Evolutionary conservation across 2,329 filamentous ascomycete species (phyloP), one percentile per base, ranked within the genome.

Genomic region (Colletotrichum cereale): DNA sequence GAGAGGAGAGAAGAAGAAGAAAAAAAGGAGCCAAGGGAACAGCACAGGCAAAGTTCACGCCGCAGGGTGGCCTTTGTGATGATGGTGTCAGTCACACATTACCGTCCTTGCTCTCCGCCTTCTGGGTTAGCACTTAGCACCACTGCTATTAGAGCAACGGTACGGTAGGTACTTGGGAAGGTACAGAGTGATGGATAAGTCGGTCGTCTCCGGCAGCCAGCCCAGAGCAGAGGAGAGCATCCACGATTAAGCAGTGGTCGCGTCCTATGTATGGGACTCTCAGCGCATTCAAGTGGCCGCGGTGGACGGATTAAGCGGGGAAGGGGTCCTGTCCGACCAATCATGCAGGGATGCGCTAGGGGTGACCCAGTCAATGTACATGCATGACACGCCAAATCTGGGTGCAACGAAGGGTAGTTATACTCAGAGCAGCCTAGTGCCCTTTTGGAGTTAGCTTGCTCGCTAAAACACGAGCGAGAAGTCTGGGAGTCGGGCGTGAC

Each of bases 21-120:
- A 50, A 47, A 57, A 67, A 18, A 44, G 21, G 42, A 47, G 29
- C 40, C 34, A 47, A 58, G 58, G 44, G 44, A 71, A 68, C 12
- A 21, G 42, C 65, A 50, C 50, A 68, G 57, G 50, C 65, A 71
- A 68, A 68, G 68, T 71, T 61, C 48, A 70, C 62, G 67, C 55
- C 67, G 68, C 68, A 71, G 68, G 64, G 57, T 67, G 58, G 58
- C 68, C 68, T 71, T 71, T 71, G 68, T 71, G 68, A 71, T 71
- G 68, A 71, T 71, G 58, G 65, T 71, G 58, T 63, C 68, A 71
- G 64, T 71, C 65, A 53, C 47, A 60, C 65, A 68, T 58, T 63
- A 52, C 58, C 64, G 57, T 36, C 36, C 63, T 60, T 55, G 56
- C 67, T 53, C 38, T 71, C 44, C 24, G 50, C 56, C 50, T 67